Evolutionary conservation across 306 rosid species (phyloP).

Genomic region (Rosa rugosa): DNA sequence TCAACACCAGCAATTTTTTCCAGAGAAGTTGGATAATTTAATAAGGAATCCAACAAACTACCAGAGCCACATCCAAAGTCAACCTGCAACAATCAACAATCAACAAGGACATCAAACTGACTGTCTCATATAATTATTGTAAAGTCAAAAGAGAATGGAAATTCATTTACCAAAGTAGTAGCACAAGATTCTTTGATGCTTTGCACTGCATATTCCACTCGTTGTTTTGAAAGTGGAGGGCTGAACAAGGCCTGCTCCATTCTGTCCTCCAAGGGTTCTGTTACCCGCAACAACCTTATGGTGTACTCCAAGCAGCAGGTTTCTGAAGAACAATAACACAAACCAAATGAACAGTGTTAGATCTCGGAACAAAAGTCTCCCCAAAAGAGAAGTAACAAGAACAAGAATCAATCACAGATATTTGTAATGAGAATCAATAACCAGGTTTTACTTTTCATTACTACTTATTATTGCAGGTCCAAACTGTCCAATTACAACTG

Average conservation of each 20-base stretch:
- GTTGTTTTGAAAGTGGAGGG: conserved; percentile 96
- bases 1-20: conserved; percentile 91
- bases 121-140: conserved; percentile 15
- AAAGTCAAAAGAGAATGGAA: conserved; percentile 22
- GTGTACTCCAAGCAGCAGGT: conserved; percentile 60
- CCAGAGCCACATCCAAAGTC: conserved; percentile 99
- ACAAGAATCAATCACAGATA: neutral
- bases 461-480: neutral
- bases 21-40: conserved; percentile 65
- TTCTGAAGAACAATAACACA: conserved; percentile 41
- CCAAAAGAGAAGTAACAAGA: neutral
- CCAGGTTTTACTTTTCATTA: neutral
- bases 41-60: conserved; percentile 87
- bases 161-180: conserved; percentile 59
- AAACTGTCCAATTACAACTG: neutral
- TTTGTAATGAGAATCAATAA: conserved; percentile 4
- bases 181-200: conserved; percentile 69
- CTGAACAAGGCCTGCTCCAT: conserved; percentile 97
- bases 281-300: conserved; percentile 52
- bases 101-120: conserved; percentile 32
- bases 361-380: conserved; percentile 4
- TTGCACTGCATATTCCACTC: conserved; percentile 88
- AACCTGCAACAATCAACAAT: conserved; percentile 48
- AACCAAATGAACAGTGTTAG: neutral
- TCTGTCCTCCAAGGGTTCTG: conserved; percentile 91